These are phyloP conservation scores for Metroxylon sagu DNA, from an alignment of 176 grass and related monocot genomes.

Conservation along the genomic window DNA sequence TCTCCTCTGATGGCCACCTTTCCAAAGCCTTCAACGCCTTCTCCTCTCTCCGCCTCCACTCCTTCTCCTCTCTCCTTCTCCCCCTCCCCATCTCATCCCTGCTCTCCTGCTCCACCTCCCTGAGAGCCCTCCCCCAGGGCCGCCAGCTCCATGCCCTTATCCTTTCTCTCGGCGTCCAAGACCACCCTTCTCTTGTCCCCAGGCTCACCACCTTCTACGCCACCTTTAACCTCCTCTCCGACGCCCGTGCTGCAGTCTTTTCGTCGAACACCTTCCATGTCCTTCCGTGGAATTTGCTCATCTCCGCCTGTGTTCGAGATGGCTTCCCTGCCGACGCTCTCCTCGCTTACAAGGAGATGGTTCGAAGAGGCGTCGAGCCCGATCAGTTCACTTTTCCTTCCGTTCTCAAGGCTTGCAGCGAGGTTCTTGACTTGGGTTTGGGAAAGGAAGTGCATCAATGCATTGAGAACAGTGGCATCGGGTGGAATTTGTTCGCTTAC, in stretches of 20 bases:
- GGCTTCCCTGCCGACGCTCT: constrained; percentile 29
- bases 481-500: constrained; percentile 48
- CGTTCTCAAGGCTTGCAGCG: constrained; percentile 44
- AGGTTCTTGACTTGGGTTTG: constrained; percentile 27
- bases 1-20: constrained; percentile 21
- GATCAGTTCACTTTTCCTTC: constrained; percentile 48
- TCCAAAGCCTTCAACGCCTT: constrained; percentile 40
- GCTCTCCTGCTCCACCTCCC: constrained; percentile 23
- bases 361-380: background rate
- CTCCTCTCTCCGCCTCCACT: constrained; percentile 29
- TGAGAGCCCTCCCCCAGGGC: constrained; percentile 13
- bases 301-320: constrained; percentile 25
- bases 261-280: constrained; percentile 19
- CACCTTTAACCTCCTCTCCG: constrained; percentile 7
- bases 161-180: constrained; percentile 28
- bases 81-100: constrained; percentile 24
- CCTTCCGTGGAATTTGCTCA: constrained; percentile 56
- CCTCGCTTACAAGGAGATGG: constrained; percentile 29
- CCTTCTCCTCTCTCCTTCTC: background rate
- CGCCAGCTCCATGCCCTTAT: constrained; percentile 39
- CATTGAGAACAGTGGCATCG: constrained; percentile 9
- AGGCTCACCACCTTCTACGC: constrained; percentile 38
- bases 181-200: constrained; percentile 36
- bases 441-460: constrained; percentile 23
- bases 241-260: constrained; percentile 27